A percentile compares a stretch with the other conserved stretches of the same genome.
Conservation (phyloP, 2,329 filamentous ascomycete genomes). For the Xylariaceae sp. region DNA sequence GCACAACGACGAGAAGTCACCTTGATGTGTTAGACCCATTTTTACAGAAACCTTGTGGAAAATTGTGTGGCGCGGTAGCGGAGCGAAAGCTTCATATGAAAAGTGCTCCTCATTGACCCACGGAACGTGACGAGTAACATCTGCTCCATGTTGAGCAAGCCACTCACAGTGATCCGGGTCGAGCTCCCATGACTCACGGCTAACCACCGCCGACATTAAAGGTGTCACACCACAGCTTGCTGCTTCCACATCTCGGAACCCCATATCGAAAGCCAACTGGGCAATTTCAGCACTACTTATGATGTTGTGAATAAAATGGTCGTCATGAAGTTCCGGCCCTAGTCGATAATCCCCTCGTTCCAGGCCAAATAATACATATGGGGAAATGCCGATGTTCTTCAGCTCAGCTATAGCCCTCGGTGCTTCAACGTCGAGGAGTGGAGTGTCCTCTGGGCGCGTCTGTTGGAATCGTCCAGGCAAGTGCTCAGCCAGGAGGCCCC, state of each 20-base stretch:
- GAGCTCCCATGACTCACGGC: too few relatives aligned
- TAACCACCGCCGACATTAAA: too few relatives aligned
- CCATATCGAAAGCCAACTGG: conserved; percentile 2
- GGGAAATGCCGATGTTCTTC: background rate
- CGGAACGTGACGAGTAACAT: background rate
- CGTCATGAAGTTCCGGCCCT: background rate
- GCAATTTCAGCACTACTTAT: too few relatives aligned
- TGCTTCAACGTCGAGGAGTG: background rate
- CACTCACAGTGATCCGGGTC: background rate
- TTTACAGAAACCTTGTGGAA: too few relatives aligned
- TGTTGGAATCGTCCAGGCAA: background rate
- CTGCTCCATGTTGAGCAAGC: conserved; percentile 1
- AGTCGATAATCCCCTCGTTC: conserved; percentile 1
- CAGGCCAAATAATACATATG: background rate
- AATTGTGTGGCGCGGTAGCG: too few relatives aligned
- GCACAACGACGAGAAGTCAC: too few relatives aligned
- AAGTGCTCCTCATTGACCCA: background rate
- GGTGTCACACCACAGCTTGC: background rate
- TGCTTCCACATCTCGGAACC: background rate
- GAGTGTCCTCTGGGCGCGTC: background rate
- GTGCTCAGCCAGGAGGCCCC: background rate
- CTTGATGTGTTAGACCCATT: too few relatives aligned
- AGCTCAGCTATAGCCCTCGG: background rate
- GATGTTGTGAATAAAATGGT: background rate
- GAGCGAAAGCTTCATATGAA: too few relatives aligned